phyloP scores from a whole-genome alignment of 192 early-diverging fungal genomes.

The Anaeromyces robustus region DNA sequence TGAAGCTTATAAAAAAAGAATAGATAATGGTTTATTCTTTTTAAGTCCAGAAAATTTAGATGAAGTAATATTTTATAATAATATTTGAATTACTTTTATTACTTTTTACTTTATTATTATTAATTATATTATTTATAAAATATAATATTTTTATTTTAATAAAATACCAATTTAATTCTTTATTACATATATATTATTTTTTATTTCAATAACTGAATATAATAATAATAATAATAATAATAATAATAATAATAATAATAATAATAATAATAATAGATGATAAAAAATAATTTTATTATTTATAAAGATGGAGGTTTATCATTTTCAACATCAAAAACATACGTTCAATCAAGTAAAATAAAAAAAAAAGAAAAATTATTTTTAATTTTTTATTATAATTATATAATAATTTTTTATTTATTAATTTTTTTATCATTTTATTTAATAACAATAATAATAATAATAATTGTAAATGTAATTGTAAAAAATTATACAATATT shows the following conservation, averaged over 20 bases:
- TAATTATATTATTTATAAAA: too few species aligned
- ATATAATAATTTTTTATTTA: slow-evolving; percentile 11
- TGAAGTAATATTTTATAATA: slow-evolving; percentile 17
- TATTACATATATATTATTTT: too few species aligned
- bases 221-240: too few species aligned
- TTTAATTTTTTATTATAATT: slow-evolving; percentile 15
- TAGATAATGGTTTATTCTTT: slow-evolving; percentile 27
- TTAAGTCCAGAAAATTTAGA: slow-evolving; percentile 41
- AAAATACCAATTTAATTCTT: too few species aligned
- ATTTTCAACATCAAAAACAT: neutral
- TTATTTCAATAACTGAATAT: too few species aligned
- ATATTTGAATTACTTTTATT: too few species aligned
- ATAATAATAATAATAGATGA: neutral
- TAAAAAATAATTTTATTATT: neutral
- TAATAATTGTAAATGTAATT: neutral
- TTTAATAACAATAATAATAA: neutral
- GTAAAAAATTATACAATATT: neutral
- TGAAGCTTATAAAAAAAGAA: slow-evolving; percentile 19
- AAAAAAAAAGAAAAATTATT: slow-evolving; percentile 24
- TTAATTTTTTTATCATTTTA: too few species aligned
- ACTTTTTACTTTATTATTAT: too few species aligned
- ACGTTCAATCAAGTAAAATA: neutral
- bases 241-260: too few species aligned
- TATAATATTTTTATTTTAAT: too few species aligned
- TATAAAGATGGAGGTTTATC: neutral